Evolutionary conservation across 352 stramenopile genomes (phyloP), one percentile per base, ranked within the genome.

Genomic region (Peronospora tabacina): DNA sequence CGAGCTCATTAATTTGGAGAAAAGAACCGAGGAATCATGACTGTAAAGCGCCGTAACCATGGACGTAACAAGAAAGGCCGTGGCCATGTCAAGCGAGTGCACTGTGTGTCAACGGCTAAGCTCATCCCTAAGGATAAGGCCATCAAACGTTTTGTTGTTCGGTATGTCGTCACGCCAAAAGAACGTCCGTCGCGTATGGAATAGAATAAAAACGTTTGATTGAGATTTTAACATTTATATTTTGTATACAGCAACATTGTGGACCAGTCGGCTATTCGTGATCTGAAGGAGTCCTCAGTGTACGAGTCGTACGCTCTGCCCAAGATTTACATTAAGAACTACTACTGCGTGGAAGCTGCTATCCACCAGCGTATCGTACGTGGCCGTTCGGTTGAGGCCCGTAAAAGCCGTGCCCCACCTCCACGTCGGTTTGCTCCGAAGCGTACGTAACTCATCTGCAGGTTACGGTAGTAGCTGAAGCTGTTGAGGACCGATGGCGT

Each of bases 281-380:
- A 99, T 80, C 93, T 99, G 69, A 97, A 97, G 75, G 96, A 99
- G 66, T 89, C 95, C 32, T 97, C 87, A 19, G 95, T 98, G 50
- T 98, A 98, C 85, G 94, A 98, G 76, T 97, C 97, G 72, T 99
- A 99, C 82, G 87, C 94, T 55, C 79, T 99, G 57, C 96, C 96
- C 58, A 99, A 99, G 87, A 94, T 99, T 60, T 99, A 99, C 89
- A 97, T 99, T 69, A 99, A 99, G 94, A 98, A 98, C 91, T 98
- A 98, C 78, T 99, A 99, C 88, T 98, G 95, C 74, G 94, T 99
- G 24, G 95, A 98, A 70, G 95, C 95, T 42, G 96, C 96, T 49
- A 97, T 99, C 53, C 96, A 99, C 85, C 95, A 98, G 79, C 95
- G 96, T 79, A 98, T 99, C 69, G 96, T 99, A 45, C 94, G 96